Percentiles rank a stretch among this genome's conserved stretches.
Conservation (phyloP, 257 asterid species). For the Solanum virginianum region DNA sequence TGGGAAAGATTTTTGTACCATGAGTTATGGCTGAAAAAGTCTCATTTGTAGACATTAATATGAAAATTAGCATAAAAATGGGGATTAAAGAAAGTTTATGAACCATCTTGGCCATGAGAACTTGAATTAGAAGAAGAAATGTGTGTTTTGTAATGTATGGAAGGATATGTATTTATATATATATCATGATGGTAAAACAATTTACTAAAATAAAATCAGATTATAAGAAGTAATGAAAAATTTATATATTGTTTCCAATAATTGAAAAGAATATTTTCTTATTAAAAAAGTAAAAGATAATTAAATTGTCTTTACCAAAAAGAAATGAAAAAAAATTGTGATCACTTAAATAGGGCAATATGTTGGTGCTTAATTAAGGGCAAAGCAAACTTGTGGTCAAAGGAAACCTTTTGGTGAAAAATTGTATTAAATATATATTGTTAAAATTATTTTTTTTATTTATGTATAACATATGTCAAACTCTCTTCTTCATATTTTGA, state of each 20-base stretch:
- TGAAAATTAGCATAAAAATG: background rate
- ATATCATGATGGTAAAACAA: background rate
- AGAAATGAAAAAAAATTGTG: background rate
- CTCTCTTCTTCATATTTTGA: background rate
- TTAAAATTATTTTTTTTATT: no score
- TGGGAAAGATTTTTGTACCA: background rate
- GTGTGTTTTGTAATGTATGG: background rate
- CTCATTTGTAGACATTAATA: background rate
- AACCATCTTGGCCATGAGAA: background rate
- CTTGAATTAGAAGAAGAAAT: background rate
- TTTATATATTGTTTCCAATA: background rate
- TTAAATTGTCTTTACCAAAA: background rate
- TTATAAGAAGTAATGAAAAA: no score
- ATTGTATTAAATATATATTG: no score
- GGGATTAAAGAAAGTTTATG: background rate
- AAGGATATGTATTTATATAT: background rate
- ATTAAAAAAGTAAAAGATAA: no score
- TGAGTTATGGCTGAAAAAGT: background rate
- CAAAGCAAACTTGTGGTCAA: no score
- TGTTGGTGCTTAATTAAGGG: no score
- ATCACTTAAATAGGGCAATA: background rate
- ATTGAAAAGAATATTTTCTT: background rate
- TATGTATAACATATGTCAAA: no score
- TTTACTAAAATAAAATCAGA: no score
- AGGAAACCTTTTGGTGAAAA: no score